Evolutionary conservation across 2,329 filamentous ascomycete genomes (phyloP).

Genomic region (Sclerotinia trifoliorum): DNA sequence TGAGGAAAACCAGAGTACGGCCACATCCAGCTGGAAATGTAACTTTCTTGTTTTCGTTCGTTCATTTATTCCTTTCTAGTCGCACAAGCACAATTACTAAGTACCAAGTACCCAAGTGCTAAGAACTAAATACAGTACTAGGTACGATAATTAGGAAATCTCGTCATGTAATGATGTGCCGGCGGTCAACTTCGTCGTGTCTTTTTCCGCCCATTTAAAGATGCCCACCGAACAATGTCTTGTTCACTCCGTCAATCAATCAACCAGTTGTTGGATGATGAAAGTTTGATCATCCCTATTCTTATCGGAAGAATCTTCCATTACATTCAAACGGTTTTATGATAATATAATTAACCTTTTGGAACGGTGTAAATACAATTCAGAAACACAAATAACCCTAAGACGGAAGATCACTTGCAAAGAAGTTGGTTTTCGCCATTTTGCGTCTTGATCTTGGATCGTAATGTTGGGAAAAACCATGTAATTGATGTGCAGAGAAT

Average conservation of each 20-base stretch:
- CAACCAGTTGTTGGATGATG: background rate
- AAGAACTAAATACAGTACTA: too few species aligned
- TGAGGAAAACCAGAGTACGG: background rate
- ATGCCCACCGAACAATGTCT: background rate
- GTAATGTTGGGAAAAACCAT: too few species aligned
- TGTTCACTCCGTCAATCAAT: background rate
- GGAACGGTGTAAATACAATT: background rate
- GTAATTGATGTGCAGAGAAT: too few species aligned
- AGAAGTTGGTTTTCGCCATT: background rate
- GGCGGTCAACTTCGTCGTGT: background rate
- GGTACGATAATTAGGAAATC: background rate
- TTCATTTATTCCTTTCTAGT: background rate
- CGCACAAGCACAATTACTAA: background rate
- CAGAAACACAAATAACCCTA: background rate
- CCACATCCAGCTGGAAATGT: background rate
- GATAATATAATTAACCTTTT: too few species aligned
- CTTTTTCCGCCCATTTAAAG: background rate
- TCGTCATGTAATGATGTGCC: background rate
- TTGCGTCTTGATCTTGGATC: too few species aligned
- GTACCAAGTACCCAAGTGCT: too few species aligned
- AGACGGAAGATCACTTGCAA: background rate
- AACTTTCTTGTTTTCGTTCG: background rate
- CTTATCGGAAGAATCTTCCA: background rate
- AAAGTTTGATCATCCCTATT: background rate
- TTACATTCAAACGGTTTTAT: too few species aligned